Conservation (phyloP, 306 rosid genomes). For the Cucumis cinereus region DNA sequence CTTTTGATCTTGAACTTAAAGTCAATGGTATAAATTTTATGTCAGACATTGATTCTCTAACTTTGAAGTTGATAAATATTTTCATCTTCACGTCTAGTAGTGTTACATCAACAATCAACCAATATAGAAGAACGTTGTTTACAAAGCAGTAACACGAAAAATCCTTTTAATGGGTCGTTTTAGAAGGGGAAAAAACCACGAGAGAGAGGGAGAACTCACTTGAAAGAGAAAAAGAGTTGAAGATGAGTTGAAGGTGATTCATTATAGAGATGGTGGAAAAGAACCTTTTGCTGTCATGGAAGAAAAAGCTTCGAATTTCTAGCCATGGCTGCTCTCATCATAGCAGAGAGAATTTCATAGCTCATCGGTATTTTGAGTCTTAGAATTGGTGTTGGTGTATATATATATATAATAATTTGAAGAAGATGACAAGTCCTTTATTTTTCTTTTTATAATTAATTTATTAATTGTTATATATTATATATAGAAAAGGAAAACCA, state of each 20-base stretch:
- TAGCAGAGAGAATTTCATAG: neutral
- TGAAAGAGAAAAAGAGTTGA: neutral
- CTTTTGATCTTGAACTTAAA: too few species aligned
- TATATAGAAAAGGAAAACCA: neutral
- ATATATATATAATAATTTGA: neutral
- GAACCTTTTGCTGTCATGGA: neutral
- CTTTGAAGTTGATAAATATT: too few species aligned
- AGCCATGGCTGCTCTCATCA: neutral
- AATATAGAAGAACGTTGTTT: too few species aligned
- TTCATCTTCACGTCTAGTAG: too few species aligned
- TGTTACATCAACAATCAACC: too few species aligned
- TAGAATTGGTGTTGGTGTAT: neutral
- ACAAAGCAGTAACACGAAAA: too few species aligned
- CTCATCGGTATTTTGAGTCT: neutral
- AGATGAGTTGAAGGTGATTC: neutral
- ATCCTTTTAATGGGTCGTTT: too few species aligned
- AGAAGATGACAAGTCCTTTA: neutral
- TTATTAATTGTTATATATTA: too few species aligned
- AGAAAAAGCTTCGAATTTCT: neutral
- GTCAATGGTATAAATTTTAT: too few species aligned
- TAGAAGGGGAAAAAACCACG: too few species aligned
- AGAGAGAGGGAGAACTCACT: neutral
- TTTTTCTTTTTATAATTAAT: too few species aligned
- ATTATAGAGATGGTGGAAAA: neutral
- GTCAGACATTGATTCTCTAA: too few species aligned